Evolutionary conservation across 2,329 filamentous ascomycete genomes (phyloP).

Genomic region (Ophiobolus disseminans): DNA sequence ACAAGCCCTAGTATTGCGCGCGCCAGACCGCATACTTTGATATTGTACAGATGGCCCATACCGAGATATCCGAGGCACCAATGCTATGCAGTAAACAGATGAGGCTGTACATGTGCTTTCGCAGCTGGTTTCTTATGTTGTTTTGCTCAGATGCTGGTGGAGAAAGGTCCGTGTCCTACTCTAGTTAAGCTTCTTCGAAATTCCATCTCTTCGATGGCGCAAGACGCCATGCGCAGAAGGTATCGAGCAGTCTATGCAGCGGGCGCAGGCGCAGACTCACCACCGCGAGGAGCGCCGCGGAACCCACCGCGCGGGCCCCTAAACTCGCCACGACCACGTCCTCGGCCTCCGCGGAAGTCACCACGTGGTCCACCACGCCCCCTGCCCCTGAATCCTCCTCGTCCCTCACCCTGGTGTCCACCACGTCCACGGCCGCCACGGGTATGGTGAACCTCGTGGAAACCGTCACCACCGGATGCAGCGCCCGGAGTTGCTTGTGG

Average conservation of each 20-base stretch:
- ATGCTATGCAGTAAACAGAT: slow-evolving; percentile 49
- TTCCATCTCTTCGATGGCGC: no score
- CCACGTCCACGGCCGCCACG: slow-evolving; percentile 59
- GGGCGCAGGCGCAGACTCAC: slow-evolving; percentile 27
- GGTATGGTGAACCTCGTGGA: slow-evolving; percentile 68
- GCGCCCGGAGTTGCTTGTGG: slow-evolving; percentile 35
- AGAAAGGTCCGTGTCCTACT: neutral
- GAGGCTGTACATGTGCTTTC: slow-evolving; percentile 38
- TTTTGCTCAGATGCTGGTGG: slow-evolving; percentile 30
- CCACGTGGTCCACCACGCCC: slow-evolving; percentile 53
- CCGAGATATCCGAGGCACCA: slow-evolving; percentile 43
- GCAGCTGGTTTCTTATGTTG: slow-evolving; percentile 31
- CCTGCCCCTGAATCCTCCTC: slow-evolving; percentile 63
- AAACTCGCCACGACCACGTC: slow-evolving; percentile 54
- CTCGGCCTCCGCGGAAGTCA: slow-evolving; percentile 49
- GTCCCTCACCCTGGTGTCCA: slow-evolving; percentile 52
- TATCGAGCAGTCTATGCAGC: no score
- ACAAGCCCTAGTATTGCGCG: slow-evolving; percentile 33
- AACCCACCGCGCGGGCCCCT: slow-evolving; percentile 53
- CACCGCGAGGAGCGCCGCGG: slow-evolving; percentile 39
- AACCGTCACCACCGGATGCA: slow-evolving; percentile 65
- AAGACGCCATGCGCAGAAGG: no score
- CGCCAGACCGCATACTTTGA: slow-evolving; percentile 34
- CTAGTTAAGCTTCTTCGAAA: neutral
- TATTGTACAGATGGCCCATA: slow-evolving; percentile 43